Base-by-base conservation (phyloP, 345 rosid genomes). In the Ailanthus altissimus region DNA sequence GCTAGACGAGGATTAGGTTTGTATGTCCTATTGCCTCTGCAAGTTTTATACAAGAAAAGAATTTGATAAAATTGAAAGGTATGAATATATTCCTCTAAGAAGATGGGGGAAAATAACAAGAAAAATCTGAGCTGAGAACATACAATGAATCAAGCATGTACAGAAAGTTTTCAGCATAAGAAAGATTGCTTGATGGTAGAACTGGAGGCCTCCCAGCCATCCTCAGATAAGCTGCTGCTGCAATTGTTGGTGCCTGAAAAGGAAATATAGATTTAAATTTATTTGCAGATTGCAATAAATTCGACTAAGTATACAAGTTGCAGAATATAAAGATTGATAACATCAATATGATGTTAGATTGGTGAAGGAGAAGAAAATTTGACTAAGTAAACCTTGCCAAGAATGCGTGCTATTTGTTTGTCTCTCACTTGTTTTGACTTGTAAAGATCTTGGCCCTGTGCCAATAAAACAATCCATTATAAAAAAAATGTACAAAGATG, bases 191-290 rank as follows among this genome's bases (percentile, higher is more conserved):
- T 7, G 99, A 96, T 81, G 98, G 98, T 50, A 93, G 92, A 85
- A 93, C 97, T 0, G 98, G 92, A 83, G 97, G 98, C 82, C 98
- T 88, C 78, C 99, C 99, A 4, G 99, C 99, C 93, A 93, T 73
- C 82, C 97, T 90, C 81, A 93, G 77, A 88, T 96, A 96, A 77
- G 97, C 97, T 66, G 99, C 97, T 16, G 99, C 98, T 23, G 98
- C 99, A 65, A 96, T 88, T 50, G 98, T 96, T 71, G 99, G 97
- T 76, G 89, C 97, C 90, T 91, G 83, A 75, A 88, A 66, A 60
- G 32, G 76, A 43, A 47, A 81, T 26, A 61, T 11, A 20, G 36
- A 49, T 13, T 50, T 73, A 28, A 58, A 64, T 53, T 71, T 23
- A 45, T 43, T 43, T 50, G 16, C 20, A 70, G 32, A 15, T 23